These are phyloP conservation scores for Hordeum pubiflorum DNA, from an alignment of 202 grass and related monocot genomes.

Conservation along the genomic window DNA sequence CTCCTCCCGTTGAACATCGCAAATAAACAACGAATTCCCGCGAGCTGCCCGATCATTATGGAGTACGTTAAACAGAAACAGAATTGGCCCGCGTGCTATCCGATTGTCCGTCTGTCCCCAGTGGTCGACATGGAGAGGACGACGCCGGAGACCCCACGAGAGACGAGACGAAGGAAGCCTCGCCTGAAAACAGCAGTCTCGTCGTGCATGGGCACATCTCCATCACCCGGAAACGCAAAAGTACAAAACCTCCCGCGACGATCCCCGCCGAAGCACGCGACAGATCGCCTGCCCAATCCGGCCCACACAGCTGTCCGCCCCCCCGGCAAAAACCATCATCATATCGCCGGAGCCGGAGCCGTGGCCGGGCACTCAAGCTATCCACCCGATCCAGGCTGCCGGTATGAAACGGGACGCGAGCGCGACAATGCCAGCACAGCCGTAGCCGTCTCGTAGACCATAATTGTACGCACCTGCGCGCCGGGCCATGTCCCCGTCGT, in stretches of 20 bases:
- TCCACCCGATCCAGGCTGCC: background rate
- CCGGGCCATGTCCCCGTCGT: background rate
- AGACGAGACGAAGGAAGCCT: background rate
- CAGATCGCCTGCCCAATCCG: background rate
- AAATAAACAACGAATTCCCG: background rate
- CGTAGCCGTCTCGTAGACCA: background rate
- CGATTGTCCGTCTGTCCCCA: background rate
- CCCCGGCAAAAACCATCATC: background rate
- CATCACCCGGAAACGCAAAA: background rate
- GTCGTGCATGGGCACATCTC: slow-evolving; percentile 1
- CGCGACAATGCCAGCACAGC: background rate
- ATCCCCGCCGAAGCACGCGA: background rate
- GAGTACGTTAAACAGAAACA: background rate
- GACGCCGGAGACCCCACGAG: background rate
- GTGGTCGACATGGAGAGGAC: background rate
- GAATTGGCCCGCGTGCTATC: background rate
- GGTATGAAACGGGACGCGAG: background rate
- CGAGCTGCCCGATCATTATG: background rate
- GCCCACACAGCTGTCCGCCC: background rate
- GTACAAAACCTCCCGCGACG: background rate
- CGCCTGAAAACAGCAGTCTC: slow-evolving; percentile 1
- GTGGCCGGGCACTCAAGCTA: background rate
- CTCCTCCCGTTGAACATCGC: background rate
- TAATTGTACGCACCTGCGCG: background rate
- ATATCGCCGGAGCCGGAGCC: background rate